Conservation (phyloP, 1,284 basidiomycete species). For the Meripilus lineatus region DNA sequence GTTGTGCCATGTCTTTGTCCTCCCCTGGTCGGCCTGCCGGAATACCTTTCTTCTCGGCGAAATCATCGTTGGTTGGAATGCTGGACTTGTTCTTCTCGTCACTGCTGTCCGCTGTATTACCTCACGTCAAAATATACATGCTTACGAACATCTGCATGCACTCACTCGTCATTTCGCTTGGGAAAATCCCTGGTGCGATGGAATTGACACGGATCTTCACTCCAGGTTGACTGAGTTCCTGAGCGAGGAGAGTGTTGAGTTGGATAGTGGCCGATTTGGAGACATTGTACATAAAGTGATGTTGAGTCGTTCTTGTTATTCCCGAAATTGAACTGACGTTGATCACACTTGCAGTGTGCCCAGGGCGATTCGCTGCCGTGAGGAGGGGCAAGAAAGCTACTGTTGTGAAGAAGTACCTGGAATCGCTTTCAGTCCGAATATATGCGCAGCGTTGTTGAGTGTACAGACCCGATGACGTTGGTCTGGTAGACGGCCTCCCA, state of each 20-base stretch:
- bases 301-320: slow-evolving; percentile 31
- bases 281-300: slow-evolving; percentile 35
- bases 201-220: slow-evolving; percentile 33
- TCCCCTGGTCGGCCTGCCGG: slow-evolving; percentile 32
- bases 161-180: slow-evolving; percentile 34
- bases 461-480: slow-evolving; percentile 30
- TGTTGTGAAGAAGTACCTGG: slow-evolving; percentile 30
- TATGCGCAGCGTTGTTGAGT: slow-evolving; percentile 1
- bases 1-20: slow-evolving; percentile 33
- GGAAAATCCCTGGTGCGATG: slow-evolving; percentile 35
- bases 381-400: slow-evolving; percentile 37
- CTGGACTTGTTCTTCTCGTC: slow-evolving; percentile 32
- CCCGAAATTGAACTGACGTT: slow-evolving; percentile 36
- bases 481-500: slow-evolving; percentile 34
- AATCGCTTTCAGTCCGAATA: neutral
- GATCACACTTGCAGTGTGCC: slow-evolving; percentile 29
- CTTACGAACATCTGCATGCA: neutral
- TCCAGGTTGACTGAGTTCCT: slow-evolving; percentile 29
- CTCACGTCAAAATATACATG: neutral
- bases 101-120: slow-evolving; percentile 22
- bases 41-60: slow-evolving; percentile 30
- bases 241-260: slow-evolving; percentile 32
- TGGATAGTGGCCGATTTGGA: slow-evolving; percentile 36
- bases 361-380: slow-evolving; percentile 25
- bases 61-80: slow-evolving; percentile 26